phyloP scores from a whole-genome alignment of 768 basidiomycete genomes.

The Mrakia frigida region DNA sequence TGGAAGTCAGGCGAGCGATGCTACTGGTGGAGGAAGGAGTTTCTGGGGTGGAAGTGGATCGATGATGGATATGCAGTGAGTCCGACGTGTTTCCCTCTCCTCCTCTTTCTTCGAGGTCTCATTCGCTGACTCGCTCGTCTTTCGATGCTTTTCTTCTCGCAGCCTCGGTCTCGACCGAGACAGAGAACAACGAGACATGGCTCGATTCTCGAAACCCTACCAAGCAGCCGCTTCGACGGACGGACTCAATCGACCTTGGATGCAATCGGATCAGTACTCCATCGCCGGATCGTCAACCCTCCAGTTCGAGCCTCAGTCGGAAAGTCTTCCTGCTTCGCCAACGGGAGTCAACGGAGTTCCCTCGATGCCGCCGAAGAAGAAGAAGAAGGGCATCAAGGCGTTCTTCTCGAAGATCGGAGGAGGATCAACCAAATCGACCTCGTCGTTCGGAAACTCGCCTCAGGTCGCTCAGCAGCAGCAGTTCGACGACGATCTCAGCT shows the following conservation, averaged over 20 bases:
- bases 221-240: constrained; percentile 38
- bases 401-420: constrained; percentile 43
- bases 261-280: constrained; percentile 33
- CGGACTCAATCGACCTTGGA: constrained; percentile 38
- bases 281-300: constrained; percentile 2
- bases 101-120: background rate
- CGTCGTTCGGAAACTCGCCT: constrained; percentile 30
- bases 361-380: constrained; percentile 33
- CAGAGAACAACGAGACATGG: constrained; percentile 34
- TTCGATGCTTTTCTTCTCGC: background rate
- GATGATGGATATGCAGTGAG: constrained; percentile 48
- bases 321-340: constrained; percentile 36
- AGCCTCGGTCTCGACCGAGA: constrained; percentile 45
- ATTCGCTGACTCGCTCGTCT: background rate
- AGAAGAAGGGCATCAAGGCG: constrained; percentile 45
- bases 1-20: constrained; percentile 38
- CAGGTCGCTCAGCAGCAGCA: constrained; percentile 14
- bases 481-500: constrained; percentile 19
- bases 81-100: constrained; percentile 1
- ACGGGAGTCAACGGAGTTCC: constrained; percentile 16
- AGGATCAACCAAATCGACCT: constrained; percentile 21
- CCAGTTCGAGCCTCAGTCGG: constrained; percentile 33
- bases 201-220: constrained; percentile 33
- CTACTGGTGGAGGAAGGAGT: constrained; percentile 43
- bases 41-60: constrained; percentile 45